These are phyloP conservation scores for Chalciporus chontae DNA, from an alignment of 768 basidiomycete genomes.

Conservation along the genomic window DNA sequence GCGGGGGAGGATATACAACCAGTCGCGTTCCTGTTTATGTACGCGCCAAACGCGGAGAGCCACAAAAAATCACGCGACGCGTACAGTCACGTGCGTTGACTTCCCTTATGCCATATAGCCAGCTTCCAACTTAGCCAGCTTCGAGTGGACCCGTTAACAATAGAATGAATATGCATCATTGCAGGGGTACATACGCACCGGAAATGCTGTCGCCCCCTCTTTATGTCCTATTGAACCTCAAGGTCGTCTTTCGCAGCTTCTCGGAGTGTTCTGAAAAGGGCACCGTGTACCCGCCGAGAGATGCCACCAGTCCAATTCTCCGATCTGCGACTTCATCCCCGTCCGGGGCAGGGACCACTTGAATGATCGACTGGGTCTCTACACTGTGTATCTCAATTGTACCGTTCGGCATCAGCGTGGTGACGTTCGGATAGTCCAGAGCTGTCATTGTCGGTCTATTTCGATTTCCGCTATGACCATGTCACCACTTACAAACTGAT, in stretches of 20 bases:
- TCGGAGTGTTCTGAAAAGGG: slow-evolving; percentile 40
- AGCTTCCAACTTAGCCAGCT: too few species aligned
- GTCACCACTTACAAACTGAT: slow-evolving; percentile 58
- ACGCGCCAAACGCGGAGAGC: slow-evolving; percentile 3
- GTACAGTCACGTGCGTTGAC: slow-evolving; percentile 24
- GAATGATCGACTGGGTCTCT: slow-evolving; percentile 67
- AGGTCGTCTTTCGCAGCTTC: slow-evolving; percentile 35
- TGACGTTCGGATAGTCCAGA: slow-evolving; percentile 78
- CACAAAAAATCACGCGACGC: slow-evolving; percentile 24
- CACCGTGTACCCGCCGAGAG: slow-evolving; percentile 37
- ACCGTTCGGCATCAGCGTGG: slow-evolving; percentile 72
- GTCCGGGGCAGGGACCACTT: slow-evolving; percentile 58
- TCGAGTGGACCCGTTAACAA: slow-evolving; percentile 8
- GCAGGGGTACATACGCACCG: slow-evolving; percentile 22
- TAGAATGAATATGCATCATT: not conserved
- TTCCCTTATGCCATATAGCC: slow-evolving; percentile 10
- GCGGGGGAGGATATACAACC: not conserved
- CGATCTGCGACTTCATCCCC: slow-evolving; percentile 22
- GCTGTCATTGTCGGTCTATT: slow-evolving; percentile 38
- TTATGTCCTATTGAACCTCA: slow-evolving; percentile 26
- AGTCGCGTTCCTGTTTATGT: slow-evolving; percentile 8
- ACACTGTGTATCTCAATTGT: slow-evolving; percentile 81
- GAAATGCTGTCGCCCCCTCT: not conserved
- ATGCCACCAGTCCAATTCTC: slow-evolving; percentile 26
- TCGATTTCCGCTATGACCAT: not conserved